Percentiles rank a stretch among this genome's conserved stretches.
These are phyloP conservation scores for Apostasia shenzhenica DNA, from an alignment of 106 monocot genomes.

Conservation along the genomic window DNA sequence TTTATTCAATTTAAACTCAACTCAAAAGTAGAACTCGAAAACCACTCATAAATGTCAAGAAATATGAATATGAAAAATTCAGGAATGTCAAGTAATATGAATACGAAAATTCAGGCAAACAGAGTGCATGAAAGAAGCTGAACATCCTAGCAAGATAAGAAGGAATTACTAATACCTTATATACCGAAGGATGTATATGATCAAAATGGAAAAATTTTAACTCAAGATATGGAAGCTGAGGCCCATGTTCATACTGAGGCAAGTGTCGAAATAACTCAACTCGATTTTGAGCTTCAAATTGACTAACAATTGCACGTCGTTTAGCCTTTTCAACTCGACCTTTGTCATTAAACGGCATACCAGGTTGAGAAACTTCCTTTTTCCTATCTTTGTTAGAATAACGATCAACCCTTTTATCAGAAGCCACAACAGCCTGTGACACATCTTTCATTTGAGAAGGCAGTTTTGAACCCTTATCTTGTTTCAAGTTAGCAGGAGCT, in stretches of 20 bases:
- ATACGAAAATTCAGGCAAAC: neutral
- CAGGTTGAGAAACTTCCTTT: slow-evolving; percentile 75
- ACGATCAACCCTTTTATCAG: slow-evolving; percentile 61
- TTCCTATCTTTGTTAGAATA: slow-evolving; percentile 68
- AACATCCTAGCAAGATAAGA: neutral
- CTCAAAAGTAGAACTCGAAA: too few species aligned
- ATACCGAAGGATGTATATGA: slow-evolving; percentile 91
- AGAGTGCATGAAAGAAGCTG: neutral
- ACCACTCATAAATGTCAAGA: too few species aligned
- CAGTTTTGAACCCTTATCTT: slow-evolving; percentile 33
- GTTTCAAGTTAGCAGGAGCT: slow-evolving; percentile 21
- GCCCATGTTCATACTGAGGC: slow-evolving; percentile 89
- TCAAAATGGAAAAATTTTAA: slow-evolving; percentile 87
- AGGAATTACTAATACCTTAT: slow-evolving; percentile 45
- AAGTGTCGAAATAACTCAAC: slow-evolving; percentile 94
- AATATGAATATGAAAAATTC: too few species aligned
- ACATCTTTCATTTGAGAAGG: slow-evolving; percentile 68
- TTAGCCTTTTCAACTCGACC: slow-evolving; percentile 86
- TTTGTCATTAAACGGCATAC: slow-evolving; percentile 91
- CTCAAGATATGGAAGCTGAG: slow-evolving; percentile 79
- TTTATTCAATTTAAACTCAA: too few species aligned
- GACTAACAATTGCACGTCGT: slow-evolving; percentile 70
- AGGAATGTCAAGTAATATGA: too few species aligned
- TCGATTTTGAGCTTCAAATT: slow-evolving; percentile 76
- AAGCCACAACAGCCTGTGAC: slow-evolving; percentile 25